Evolutionary conservation across 2,329 filamentous ascomycete species (phyloP).

Genomic region (Torrubiellomyces zombiae): DNA sequence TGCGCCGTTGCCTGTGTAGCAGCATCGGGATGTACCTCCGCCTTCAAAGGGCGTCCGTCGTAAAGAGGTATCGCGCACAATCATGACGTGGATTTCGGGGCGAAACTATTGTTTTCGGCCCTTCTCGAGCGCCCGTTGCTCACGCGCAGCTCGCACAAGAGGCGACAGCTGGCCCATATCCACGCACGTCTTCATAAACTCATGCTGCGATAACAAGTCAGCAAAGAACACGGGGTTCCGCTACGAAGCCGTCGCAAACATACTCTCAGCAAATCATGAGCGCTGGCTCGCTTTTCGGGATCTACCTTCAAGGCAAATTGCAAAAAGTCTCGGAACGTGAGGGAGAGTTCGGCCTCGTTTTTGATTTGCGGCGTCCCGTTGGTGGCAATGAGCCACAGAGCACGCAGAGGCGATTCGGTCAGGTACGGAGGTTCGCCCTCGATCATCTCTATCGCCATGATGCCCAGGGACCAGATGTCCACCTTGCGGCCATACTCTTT

Average conservation of each 20-base stretch:
- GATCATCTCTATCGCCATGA: slow-evolving; percentile 99
- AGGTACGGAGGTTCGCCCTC: slow-evolving; percentile 95
- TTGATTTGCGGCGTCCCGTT: slow-evolving; percentile 93
- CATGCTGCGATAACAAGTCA: slow-evolving; percentile 37
- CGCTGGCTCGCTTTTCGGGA: slow-evolving; percentile 88
- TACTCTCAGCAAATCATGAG: slow-evolving; percentile 84
- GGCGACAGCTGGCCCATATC: slow-evolving; percentile 66
- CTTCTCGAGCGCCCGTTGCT: slow-evolving; percentile 75
- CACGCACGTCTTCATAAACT: slow-evolving; percentile 64
- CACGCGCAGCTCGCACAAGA: slow-evolving; percentile 69
- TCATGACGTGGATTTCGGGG: too few species aligned
- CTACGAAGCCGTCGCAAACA: slow-evolving; percentile 16
- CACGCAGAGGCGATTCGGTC: slow-evolving; percentile 83
- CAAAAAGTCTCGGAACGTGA: slow-evolving; percentile 79
- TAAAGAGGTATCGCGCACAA: not conserved
- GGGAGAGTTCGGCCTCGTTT: slow-evolving; percentile 67
- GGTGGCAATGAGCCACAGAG: slow-evolving; percentile 89
- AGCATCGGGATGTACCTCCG: too few species aligned
- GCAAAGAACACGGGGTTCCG: not conserved
- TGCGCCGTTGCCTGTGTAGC: too few species aligned
- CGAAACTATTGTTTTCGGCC: slow-evolving; percentile 38
- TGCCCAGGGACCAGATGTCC: slow-evolving; percentile 95
- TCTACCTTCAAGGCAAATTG: slow-evolving; percentile 91
- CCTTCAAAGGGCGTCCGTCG: not conserved
- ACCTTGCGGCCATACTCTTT: slow-evolving; percentile 98